phyloP scores from a whole-genome alignment of 2,329 filamentous ascomycete genomes.

The Ambrosiella cleistominuta region DNA sequence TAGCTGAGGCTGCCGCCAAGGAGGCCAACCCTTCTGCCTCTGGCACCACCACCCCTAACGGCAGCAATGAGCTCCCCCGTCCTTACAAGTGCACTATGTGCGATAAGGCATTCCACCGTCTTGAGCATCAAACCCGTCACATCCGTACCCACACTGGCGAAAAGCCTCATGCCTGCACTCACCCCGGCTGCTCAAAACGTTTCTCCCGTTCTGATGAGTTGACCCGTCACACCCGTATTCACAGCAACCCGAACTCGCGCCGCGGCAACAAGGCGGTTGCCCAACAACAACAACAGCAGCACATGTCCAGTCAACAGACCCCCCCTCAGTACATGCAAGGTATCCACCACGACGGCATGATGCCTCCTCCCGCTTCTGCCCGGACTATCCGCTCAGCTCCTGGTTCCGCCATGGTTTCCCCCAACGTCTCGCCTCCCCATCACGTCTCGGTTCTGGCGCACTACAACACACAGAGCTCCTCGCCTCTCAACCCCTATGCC shows the following conservation, averaged over 20 bases:
- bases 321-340: constrained; percentile 74
- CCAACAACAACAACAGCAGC: constrained; percentile 59
- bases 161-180: constrained; percentile 93
- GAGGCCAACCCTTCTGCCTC: constrained; percentile 29
- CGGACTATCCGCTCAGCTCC: constrained; percentile 79
- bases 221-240: constrained; percentile 90
- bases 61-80: constrained; percentile 57
- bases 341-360: constrained; percentile 61
- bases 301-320: constrained; percentile 22
- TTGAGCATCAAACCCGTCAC: constrained; percentile 82
- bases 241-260: constrained; percentile 96
- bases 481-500: constrained; percentile 24
- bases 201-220: constrained; percentile 94
- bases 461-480: constrained; percentile 5
- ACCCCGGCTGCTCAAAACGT: constrained; percentile 88
- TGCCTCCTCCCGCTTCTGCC: constrained; percentile 58
- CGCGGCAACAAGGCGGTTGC: constrained; percentile 65
- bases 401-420: constrained; percentile 70
- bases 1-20: constrained; percentile 24
- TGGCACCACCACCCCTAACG: constrained; percentile 2
- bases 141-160: constrained; percentile 96
- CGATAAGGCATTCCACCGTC: constrained; percentile 94
- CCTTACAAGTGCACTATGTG: constrained; percentile 98
- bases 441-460: constrained; percentile 58
- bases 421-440: constrained; percentile 88